Evolutionary conservation across 768 basidiomycete genomes (phyloP).

Genomic region (Coprinellus aureogranulatus): DNA sequence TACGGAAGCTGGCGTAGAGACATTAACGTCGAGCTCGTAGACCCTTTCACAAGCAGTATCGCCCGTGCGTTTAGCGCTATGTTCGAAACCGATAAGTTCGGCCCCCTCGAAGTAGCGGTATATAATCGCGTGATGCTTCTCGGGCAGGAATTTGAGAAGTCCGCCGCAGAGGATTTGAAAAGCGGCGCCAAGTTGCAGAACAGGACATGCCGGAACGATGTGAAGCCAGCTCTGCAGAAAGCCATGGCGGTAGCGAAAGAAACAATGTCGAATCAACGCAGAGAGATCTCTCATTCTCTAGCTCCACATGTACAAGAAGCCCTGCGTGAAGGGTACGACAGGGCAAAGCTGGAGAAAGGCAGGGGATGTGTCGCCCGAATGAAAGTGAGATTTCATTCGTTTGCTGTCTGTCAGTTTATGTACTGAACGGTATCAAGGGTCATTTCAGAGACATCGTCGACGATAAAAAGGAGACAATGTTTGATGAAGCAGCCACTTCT

Average conservation of each 20-base stretch:
- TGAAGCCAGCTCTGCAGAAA: constrained; percentile 45
- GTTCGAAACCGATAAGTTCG: constrained; percentile 60
- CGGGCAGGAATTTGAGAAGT: constrained; percentile 49
- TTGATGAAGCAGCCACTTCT: constrained; percentile 50
- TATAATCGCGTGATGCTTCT: constrained; percentile 39
- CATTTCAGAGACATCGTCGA: constrained; percentile 47
- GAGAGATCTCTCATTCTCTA: constrained; percentile 56
- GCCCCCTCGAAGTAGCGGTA: constrained; percentile 40
- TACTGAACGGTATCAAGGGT: constrained; percentile 26
- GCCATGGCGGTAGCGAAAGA: constrained; percentile 48
- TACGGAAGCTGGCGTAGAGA: constrained; percentile 57
- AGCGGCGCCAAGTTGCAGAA: constrained; percentile 52
- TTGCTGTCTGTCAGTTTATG: background rate
- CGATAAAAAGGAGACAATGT: constrained; percentile 46
- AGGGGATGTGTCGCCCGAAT: constrained; percentile 57
- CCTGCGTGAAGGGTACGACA: constrained; percentile 50
- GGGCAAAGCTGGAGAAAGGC: constrained; percentile 54
- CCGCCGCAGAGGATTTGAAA: constrained; percentile 50
- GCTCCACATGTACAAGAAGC: constrained; percentile 55
- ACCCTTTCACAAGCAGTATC: constrained; percentile 58
- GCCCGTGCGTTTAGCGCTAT: constrained; percentile 56
- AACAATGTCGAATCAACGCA: constrained; percentile 52
- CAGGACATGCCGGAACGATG: constrained; percentile 51
- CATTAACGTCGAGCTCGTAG: constrained; percentile 56
- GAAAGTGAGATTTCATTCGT: constrained; percentile 38